phyloP scores from a whole-genome alignment of 1,139 yeast genomes.

The Candida sojae region DNA sequence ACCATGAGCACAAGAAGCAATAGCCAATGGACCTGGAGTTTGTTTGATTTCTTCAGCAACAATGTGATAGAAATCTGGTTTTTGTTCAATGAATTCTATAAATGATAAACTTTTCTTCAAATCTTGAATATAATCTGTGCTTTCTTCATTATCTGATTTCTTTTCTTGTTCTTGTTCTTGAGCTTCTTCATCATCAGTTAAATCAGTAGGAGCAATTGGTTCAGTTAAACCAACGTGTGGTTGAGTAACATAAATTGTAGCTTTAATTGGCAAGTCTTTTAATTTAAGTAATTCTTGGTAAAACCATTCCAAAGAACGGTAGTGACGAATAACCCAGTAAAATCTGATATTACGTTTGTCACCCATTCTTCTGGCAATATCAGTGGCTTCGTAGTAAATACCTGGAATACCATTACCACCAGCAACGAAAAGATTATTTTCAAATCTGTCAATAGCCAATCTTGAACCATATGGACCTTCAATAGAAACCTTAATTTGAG shows the following conservation, averaged over 20 bases:
- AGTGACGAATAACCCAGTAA: conserved; percentile 40
- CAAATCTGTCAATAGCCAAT: conserved; percentile 46
- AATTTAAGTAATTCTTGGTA: conserved; percentile 39
- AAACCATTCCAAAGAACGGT: conserved; percentile 53
- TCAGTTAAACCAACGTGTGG: conserved; percentile 19
- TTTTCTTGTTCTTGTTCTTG: conserved; percentile 17
- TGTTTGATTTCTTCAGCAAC: conserved; percentile 34
- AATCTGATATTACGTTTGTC: conserved; percentile 22
- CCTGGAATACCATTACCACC: conserved; percentile 81
- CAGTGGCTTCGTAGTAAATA: conserved; percentile 33
- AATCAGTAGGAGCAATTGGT: conserved; percentile 12
- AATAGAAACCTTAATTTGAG: conserved; percentile 32
- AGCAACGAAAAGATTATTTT: conserved; percentile 53
- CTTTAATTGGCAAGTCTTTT: conserved; percentile 22
- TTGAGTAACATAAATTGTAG: conserved; percentile 41
- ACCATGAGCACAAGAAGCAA: conserved; percentile 45
- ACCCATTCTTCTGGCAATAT: conserved; percentile 21
- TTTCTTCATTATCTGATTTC: conserved; percentile 17
- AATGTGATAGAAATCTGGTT: conserved; percentile 43
- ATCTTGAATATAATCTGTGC: conserved; percentile 16
- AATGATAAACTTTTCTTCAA: conserved; percentile 23
- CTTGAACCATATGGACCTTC: conserved; percentile 48
- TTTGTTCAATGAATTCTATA: conserved; percentile 34
- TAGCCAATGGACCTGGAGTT: conserved; percentile 33
- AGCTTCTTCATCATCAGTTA: conserved; percentile 17